phyloP scores from a whole-genome alignment of 495 filamentous ascomycete genomes.

The Aspergillus egyptiacus region DNA sequence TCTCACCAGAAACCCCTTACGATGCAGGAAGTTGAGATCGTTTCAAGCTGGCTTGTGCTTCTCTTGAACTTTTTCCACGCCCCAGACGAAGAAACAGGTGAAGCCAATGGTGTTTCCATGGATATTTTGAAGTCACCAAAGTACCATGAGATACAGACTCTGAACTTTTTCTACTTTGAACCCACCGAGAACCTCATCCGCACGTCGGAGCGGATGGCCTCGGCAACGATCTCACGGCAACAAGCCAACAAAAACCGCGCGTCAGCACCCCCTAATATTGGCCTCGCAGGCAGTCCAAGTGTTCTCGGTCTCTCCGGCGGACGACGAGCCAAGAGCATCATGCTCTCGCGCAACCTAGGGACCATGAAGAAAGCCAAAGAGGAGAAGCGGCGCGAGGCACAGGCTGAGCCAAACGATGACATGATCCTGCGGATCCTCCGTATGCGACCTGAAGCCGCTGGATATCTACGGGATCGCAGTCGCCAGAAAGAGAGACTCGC shows the following conservation, averaged over 20 bases:
- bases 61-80: slow-evolving; percentile 96
- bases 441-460: slow-evolving; percentile 91
- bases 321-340: slow-evolving; percentile 82
- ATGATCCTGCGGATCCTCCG: slow-evolving; percentile 95
- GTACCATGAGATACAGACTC: slow-evolving; percentile 90
- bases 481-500: slow-evolving; percentile 91
- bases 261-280: slow-evolving; percentile 63
- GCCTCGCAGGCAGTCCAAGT: slow-evolving; percentile 52
- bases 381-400: slow-evolving; percentile 88
- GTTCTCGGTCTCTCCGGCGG: slow-evolving; percentile 65
- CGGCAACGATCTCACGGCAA: slow-evolving; percentile 75
- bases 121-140: slow-evolving; percentile 94
- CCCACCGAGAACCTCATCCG: slow-evolving; percentile 85
- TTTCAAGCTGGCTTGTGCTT: slow-evolving; percentile 89
- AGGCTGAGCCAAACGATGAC: slow-evolving; percentile 95
- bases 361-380: slow-evolving; percentile 95
- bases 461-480: slow-evolving; percentile 83
- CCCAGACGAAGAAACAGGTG: slow-evolving; percentile 76
- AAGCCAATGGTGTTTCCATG: slow-evolving; percentile 78
- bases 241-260: slow-evolving; percentile 60
- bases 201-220: slow-evolving; percentile 90
- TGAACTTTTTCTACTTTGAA: slow-evolving; percentile 99
- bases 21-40: slow-evolving; percentile 87
- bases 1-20: slow-evolving; percentile 82
- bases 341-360: slow-evolving; percentile 89